Evolutionary conservation across 768 basidiomycete genomes (phyloP).

Genomic region (Cytidiella melzeri): DNA sequence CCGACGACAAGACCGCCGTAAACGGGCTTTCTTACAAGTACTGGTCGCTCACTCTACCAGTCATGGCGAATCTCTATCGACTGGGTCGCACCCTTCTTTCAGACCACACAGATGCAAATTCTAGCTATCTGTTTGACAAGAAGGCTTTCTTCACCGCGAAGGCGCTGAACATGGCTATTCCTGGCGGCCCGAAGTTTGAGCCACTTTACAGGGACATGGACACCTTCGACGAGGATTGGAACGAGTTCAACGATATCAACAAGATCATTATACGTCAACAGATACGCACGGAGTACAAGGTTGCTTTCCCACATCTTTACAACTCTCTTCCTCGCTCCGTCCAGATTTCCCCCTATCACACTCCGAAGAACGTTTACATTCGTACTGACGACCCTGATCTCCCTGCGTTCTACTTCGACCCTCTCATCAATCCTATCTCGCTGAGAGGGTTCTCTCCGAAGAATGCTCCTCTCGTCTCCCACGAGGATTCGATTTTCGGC

Average conservation of each 20-base stretch:
- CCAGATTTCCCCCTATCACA: slow-evolving; percentile 86
- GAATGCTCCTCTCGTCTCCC: slow-evolving; percentile 74
- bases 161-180: slow-evolving; percentile 93
- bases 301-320: slow-evolving; percentile 98
- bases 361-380: slow-evolving; percentile 96
- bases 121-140: slow-evolving; percentile 94
- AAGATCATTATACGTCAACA: slow-evolving; percentile 99
- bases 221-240: slow-evolving; percentile 97
- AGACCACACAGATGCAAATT: slow-evolving; percentile 86
- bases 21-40: slow-evolving; percentile 92
- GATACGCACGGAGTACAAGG: slow-evolving; percentile 98
- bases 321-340: slow-evolving; percentile 97
- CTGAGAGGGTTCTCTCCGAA: slow-evolving; percentile 81
- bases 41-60: slow-evolving; percentile 88
- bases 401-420: slow-evolving; percentile 98
- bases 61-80: slow-evolving; percentile 96
- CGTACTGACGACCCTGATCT: slow-evolving; percentile 99
- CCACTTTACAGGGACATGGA: slow-evolving; percentile 97
- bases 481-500: slow-evolving; percentile 92
- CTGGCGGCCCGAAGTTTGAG: slow-evolving; percentile 98
- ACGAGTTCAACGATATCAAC: slow-evolving; percentile 99
- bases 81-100: slow-evolving; percentile 91
- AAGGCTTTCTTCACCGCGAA: slow-evolving; percentile 98
- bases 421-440: slow-evolving; percentile 96
- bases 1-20: slow-evolving; percentile 87